phyloP scores from a whole-genome alignment of 2,329 filamentous ascomycete species.

The Aspergillus fructus region DNA sequence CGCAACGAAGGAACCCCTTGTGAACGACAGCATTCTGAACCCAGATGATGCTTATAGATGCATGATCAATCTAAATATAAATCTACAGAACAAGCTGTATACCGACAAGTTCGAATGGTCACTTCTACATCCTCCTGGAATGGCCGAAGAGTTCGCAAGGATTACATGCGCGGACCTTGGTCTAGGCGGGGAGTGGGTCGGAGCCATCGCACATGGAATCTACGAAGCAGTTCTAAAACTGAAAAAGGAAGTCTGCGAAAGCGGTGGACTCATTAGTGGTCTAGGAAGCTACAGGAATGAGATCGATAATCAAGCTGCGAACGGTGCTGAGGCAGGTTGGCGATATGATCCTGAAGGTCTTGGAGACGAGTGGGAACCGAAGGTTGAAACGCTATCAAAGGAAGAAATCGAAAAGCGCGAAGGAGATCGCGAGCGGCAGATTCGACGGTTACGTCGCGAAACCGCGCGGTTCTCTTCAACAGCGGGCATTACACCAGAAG shows the following conservation, averaged over 20 bases:
- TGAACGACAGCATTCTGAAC: constrained; percentile 73
- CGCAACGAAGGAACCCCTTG: constrained; percentile 38
- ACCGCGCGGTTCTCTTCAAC: constrained; percentile 90
- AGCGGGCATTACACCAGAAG: constrained; percentile 74
- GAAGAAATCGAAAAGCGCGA: constrained; percentile 98
- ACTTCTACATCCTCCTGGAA: constrained; percentile 83
- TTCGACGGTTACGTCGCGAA: constrained; percentile 80
- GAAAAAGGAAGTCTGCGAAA: constrained; percentile 96
- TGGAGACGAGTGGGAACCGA: constrained; percentile 79
- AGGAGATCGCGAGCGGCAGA: constrained; percentile 87
- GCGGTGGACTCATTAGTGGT: constrained; percentile 77
- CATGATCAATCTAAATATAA: constrained; percentile 86
- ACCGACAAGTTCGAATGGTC: constrained; percentile 99
- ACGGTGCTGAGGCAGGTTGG: constrained; percentile 85
- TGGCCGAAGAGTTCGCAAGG: constrained; percentile 88
- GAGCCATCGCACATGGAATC: constrained; percentile 91
- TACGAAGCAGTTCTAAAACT: constrained; percentile 90
- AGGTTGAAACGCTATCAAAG: constrained; percentile 77
- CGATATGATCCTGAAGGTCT: constrained; percentile 90
- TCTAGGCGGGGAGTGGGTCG: constrained; percentile 87
- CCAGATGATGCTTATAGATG: constrained; percentile 94
- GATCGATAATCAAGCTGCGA: constrained; percentile 84
- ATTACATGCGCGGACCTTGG: constrained; percentile 91
- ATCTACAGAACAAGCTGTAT: constrained; percentile 85
- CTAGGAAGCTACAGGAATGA: constrained; percentile 67